phyloP scores from a whole-genome alignment of 1,139 yeast genomes.

The Saccharomyces hybrid region DNA sequence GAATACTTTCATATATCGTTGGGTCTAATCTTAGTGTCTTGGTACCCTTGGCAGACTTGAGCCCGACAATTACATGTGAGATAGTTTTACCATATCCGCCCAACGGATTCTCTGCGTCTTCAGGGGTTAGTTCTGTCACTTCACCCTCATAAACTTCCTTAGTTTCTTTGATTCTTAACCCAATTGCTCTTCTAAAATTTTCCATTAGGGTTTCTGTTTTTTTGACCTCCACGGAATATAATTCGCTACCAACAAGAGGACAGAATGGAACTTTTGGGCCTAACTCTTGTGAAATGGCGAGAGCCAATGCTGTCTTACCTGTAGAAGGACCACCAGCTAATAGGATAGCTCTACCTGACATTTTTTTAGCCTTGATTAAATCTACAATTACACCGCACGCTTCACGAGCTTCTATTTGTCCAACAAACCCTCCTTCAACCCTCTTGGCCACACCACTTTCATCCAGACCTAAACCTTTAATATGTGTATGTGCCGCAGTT shows the following conservation, averaged over 20 bases:
- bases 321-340: slow-evolving; percentile 98
- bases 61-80: slow-evolving; percentile 87
- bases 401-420: slow-evolving; percentile 91
- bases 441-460: slow-evolving; percentile 81
- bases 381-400: slow-evolving; percentile 97
- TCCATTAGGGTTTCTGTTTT: slow-evolving; percentile 97
- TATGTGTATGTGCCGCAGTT: slow-evolving; percentile 96
- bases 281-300: slow-evolving; percentile 92
- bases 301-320: slow-evolving; percentile 93
- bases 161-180: slow-evolving; percentile 90
- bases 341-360: slow-evolving; percentile 94
- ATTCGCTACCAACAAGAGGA: slow-evolving; percentile 93
- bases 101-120: slow-evolving; percentile 92
- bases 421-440: slow-evolving; percentile 92
- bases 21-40: slow-evolving; percentile 91
- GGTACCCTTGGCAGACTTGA: slow-evolving; percentile 94
- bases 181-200: slow-evolving; percentile 93
- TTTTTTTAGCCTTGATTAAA: slow-evolving; percentile 81
- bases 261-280: slow-evolving; percentile 99
- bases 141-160: slow-evolving; percentile 99
- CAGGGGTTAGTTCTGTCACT: slow-evolving; percentile 92
- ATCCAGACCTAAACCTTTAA: slow-evolving; percentile 89
- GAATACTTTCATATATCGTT: slow-evolving; percentile 89
- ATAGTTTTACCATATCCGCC: slow-evolving; percentile 98
- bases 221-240: slow-evolving; percentile 94